Conservation (phyloP, 2,329 filamentous ascomycete species). For the Sclerotiophoma versabilis region DNA sequence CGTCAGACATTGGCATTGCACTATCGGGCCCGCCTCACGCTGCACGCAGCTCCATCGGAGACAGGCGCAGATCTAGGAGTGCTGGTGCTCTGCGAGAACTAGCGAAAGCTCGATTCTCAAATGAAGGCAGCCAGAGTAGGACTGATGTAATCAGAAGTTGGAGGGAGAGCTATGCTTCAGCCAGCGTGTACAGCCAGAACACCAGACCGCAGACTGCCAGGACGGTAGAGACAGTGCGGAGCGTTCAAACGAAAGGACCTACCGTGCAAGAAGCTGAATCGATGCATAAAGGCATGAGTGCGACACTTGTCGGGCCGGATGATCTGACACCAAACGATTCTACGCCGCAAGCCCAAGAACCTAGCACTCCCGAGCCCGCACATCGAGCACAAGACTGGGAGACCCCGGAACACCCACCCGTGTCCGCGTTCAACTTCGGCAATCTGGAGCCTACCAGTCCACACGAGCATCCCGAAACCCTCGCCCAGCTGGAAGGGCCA, state of each 20-base stretch:
- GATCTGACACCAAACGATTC: constrained; percentile 21
- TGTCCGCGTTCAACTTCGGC: constrained; percentile 49
- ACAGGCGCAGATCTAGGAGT: constrained; percentile 48
- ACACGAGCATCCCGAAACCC: constrained; percentile 4
- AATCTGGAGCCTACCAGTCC: constrained; percentile 34
- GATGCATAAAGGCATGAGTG: constrained; percentile 31
- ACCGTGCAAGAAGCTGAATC: constrained; percentile 27
- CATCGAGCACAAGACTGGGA: constrained; percentile 14
- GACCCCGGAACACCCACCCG: constrained; percentile 26
- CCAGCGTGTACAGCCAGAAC: constrained; percentile 39
- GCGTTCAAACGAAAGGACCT: constrained; percentile 31
- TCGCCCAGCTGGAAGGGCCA: constrained; percentile 19
- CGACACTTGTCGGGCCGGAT: constrained; percentile 30
- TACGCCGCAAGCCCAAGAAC: constrained; percentile 16
- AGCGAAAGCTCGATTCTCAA: constrained; percentile 32
- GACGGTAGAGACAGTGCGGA: constrained; percentile 42
- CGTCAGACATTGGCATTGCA: constrained; percentile 46
- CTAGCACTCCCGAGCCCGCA: constrained; percentile 19
- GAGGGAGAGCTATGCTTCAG: constrained; percentile 44
- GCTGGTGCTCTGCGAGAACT: constrained; percentile 47
- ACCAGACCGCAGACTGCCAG: constrained; percentile 44
- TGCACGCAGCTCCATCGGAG: constrained; percentile 21
- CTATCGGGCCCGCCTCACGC: constrained; percentile 40
- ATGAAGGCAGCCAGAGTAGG: constrained; percentile 31
- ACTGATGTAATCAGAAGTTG: constrained; percentile 49